phyloP scores from a whole-genome alignment of 768 basidiomycete genomes.

The Clitopilus hobsonii region DNA sequence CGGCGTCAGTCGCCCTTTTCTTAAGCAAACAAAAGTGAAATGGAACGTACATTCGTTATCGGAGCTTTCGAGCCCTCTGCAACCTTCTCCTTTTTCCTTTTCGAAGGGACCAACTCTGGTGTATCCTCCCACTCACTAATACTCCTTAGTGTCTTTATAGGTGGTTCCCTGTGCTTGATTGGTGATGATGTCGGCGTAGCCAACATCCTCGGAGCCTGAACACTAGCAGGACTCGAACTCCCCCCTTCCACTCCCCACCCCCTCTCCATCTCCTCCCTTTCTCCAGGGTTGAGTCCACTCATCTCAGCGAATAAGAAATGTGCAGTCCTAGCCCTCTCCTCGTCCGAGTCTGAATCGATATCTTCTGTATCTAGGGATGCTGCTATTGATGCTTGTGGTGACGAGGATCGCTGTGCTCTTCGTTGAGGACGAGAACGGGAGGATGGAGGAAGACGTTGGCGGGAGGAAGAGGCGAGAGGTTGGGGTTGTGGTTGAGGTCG shows the following conservation, averaged over 20 bases:
- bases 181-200: not conserved
- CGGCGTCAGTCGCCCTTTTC: too few species aligned
- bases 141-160: too few species aligned
- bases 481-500: too few species aligned
- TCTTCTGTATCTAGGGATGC: slow-evolving; percentile 14
- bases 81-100: not conserved
- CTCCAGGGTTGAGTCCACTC: slow-evolving; percentile 28
- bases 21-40: too few species aligned
- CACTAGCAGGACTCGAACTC: too few species aligned
- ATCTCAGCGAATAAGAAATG: slow-evolving; percentile 47
- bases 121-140: not conserved
- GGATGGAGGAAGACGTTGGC: too few species aligned
- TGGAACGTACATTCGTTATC: too few species aligned
- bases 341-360: slow-evolving; percentile 32
- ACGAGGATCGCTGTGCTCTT: slow-evolving; percentile 18
- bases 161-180: not conserved
- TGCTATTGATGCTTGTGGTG: not conserved
- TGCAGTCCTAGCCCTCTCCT: slow-evolving; percentile 53
- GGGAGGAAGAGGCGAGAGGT: too few species aligned
- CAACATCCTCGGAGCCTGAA: too few species aligned
- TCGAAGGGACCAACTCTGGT: not conserved
- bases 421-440: too few species aligned
- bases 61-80: not conserved
- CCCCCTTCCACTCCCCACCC: too few species aligned
- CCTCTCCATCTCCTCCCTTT: slow-evolving; percentile 21